Evolutionary conservation across 257 asterid genomes (phyloP).

Genomic region (Forsythia suspensa): DNA sequence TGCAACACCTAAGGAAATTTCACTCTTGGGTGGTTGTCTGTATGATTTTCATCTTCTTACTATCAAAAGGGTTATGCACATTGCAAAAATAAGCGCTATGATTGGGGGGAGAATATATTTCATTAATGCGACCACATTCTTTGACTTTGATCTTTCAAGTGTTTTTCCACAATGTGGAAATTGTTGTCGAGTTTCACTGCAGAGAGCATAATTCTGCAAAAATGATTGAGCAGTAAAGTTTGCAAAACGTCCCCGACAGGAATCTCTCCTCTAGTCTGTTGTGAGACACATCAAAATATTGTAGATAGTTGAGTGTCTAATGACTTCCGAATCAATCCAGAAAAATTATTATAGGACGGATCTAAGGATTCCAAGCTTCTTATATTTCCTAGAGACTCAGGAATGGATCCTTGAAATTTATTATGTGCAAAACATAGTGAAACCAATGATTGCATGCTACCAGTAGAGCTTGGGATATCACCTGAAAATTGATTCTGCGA

Average conservation of each 20-base stretch:
- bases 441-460: slow-evolving; percentile 29
- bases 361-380: slow-evolving; percentile 44
- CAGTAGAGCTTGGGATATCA: slow-evolving; percentile 41
- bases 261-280: slow-evolving; percentile 37
- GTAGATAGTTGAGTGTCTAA: slow-evolving; percentile 33
- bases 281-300: slow-evolving; percentile 35
- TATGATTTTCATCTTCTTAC: neutral
- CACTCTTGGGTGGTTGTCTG: neutral
- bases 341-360: slow-evolving; percentile 39
- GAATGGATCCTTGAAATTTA: slow-evolving; percentile 39
- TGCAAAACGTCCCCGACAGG: slow-evolving; percentile 38
- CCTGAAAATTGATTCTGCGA: slow-evolving; percentile 56
- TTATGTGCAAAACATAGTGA: slow-evolving; percentile 47
- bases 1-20: neutral
- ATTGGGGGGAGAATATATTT: slow-evolving; percentile 20
- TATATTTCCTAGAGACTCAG: slow-evolving; percentile 36
- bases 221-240: slow-evolving; percentile 47
- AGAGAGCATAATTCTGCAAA: slow-evolving; percentile 30
- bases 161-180: slow-evolving; percentile 39
- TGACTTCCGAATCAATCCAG: slow-evolving; percentile 41
- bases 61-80: slow-evolving; percentile 9
- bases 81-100: neutral
- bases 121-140: neutral
- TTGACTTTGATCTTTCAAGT: neutral
- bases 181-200: slow-evolving; percentile 32